These are phyloP conservation scores for Sporobolomyces roseus DNA, from an alignment of 768 basidiomycete genomes.

Conservation along the genomic window DNA sequence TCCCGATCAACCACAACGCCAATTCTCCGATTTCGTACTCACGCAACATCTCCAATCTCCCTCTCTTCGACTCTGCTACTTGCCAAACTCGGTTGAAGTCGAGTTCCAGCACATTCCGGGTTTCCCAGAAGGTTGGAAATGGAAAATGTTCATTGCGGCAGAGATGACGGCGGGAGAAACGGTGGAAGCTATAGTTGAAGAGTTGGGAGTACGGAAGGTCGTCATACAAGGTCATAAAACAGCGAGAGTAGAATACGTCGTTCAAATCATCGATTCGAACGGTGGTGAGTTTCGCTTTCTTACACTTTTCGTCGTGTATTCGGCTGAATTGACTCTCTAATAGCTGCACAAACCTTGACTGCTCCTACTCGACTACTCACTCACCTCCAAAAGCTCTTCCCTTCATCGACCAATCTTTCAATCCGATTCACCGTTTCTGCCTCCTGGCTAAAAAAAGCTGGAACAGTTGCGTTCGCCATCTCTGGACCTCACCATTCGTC, in stretches of 20 bases:
- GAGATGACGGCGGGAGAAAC: slow-evolving; percentile 59
- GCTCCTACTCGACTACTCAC: slow-evolving; percentile 15
- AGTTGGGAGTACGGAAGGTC: slow-evolving; percentile 64
- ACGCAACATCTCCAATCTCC: slow-evolving; percentile 67
- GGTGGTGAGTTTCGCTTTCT: slow-evolving; percentile 6
- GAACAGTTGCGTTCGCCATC: slow-evolving; percentile 30
- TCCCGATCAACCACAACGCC: slow-evolving; percentile 48
- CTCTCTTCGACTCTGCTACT: slow-evolving; percentile 65
- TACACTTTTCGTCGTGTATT: not conserved
- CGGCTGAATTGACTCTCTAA: not conserved
- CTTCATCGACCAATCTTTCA: not conserved
- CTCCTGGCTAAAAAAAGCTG: slow-evolving; percentile 31
- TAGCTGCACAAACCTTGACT: slow-evolving; percentile 31
- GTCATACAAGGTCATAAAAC: slow-evolving; percentile 64
- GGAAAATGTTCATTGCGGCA: slow-evolving; percentile 64
- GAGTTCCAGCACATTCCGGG: slow-evolving; percentile 65
- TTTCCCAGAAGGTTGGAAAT: slow-evolving; percentile 67
- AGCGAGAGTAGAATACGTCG: slow-evolving; percentile 63
- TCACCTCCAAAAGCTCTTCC: not conserved
- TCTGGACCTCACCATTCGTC: not conserved
- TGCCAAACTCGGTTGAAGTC: slow-evolving; percentile 60
- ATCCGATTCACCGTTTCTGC: slow-evolving; percentile 33
- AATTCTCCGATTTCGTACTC: slow-evolving; percentile 66
- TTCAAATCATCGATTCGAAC: not conserved
- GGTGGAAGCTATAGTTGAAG: slow-evolving; percentile 56